Evolutionary conservation across 2,329 filamentous ascomycete genomes (phyloP), one percentile per base, ranked within the genome.

Genomic region (Xylariomycetidae sp.): DNA sequence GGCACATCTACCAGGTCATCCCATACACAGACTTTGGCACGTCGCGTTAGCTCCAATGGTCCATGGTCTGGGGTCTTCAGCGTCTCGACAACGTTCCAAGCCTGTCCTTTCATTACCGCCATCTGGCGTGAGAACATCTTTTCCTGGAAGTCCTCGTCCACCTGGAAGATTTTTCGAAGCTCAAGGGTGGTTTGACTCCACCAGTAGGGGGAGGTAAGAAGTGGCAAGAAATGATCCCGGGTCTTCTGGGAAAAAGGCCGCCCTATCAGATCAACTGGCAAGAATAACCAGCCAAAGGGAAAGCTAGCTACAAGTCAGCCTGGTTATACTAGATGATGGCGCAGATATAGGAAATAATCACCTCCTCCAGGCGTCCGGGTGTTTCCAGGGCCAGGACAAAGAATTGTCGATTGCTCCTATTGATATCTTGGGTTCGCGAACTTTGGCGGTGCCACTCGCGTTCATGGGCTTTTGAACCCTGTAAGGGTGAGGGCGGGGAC

Each of bases 111-210:
- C 88, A 98, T 95, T 38, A 98, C 92, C 1, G 92, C 90, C 41
- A 98, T 94, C 56, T 98, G 92, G 46, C 87, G 81, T n/a, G 88
- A 88, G 63, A 95, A 98, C 92, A 98, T 98, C 62, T 87, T 84
- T 64, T 98, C 92, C 58, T 97, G 88, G 61, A 98, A 98, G 62
- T 98, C 92, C 3, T 83, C 80, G 59, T 98, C 92, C 56, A 94
- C 79, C 46, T 87, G 82, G 58, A 98, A 98, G 28, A 96, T 82
- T 41, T 80, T 77, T 34, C 92, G 85, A 25, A 98, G 69, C 15
- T 88, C 85, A 39, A 87, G 69, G 51, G 94, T 88, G 4, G 92
- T 98, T 50, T 96, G 88, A 44, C 82, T 86, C 92, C 92, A 98
- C 92, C 92, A 98, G 33, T 85, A 77, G 16, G 89, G 94, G 2